Percentiles rank a stretch among this genome's conserved stretches.
phyloP scores from a whole-genome alignment of 2,329 filamentous ascomycete genomes.

The Pestalotiopsis sp. region DNA sequence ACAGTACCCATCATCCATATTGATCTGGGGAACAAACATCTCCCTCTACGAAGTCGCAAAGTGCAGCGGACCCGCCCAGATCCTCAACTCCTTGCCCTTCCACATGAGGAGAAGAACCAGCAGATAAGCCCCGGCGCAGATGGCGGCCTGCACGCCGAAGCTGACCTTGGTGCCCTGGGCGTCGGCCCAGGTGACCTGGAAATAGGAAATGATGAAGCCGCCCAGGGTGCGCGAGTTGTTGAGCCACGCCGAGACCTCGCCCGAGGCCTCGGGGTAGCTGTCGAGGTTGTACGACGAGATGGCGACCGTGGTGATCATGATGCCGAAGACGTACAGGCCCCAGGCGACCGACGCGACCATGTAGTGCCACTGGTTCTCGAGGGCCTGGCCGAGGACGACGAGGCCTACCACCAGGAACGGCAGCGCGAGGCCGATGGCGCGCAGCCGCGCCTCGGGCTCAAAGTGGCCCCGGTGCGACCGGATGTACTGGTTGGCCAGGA shows the following conservation, averaged over 20 bases:
- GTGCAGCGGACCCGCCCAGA: slow-evolving; percentile 35
- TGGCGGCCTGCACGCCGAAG: slow-evolving; percentile 49
- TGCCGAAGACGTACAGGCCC: slow-evolving; percentile 58
- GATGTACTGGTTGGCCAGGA: slow-evolving; percentile 47
- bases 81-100: slow-evolving; percentile 39
- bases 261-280: slow-evolving; percentile 56
- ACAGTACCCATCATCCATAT: neutral
- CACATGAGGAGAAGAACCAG: slow-evolving; percentile 37
- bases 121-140: slow-evolving; percentile 38
- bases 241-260: slow-evolving; percentile 55
- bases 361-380: slow-evolving; percentile 53
- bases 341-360: slow-evolving; percentile 51
- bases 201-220: slow-evolving; percentile 55
- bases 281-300: slow-evolving; percentile 56
- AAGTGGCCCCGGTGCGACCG: slow-evolving; percentile 51
- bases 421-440: slow-evolving; percentile 47
- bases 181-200: slow-evolving; percentile 53
- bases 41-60: slow-evolving; percentile 27
- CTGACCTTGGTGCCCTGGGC: slow-evolving; percentile 44
- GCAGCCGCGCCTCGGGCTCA: slow-evolving; percentile 58
- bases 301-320: slow-evolving; percentile 57
- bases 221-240: slow-evolving; percentile 51
- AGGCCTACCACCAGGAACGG: slow-evolving; percentile 53
- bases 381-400: slow-evolving; percentile 53
- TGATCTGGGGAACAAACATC: neutral